Conservation (phyloP, 1,284 basidiomycete species). For the Cryptococcus sp. region DNA sequence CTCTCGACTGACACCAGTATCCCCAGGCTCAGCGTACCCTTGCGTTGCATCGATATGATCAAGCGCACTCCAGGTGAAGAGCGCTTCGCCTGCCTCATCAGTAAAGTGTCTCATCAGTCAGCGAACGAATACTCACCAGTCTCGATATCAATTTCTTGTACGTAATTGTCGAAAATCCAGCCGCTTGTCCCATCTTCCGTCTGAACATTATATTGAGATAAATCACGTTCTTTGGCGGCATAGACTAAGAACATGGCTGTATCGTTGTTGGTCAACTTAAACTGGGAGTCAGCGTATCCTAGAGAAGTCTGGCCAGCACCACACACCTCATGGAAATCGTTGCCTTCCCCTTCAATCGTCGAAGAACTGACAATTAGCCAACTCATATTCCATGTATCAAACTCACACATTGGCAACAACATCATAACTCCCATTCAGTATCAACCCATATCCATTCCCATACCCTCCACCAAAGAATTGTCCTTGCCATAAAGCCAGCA, state of each 20-base stretch:
- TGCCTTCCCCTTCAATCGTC: constrained; percentile 9
- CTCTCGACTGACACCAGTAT: constrained; percentile 12
- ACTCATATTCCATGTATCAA: constrained; percentile 2
- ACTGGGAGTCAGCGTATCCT: constrained; percentile 11
- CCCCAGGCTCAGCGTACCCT: constrained; percentile 21
- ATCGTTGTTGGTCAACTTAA: constrained; percentile 31
- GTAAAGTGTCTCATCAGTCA: not conserved
- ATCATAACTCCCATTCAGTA: constrained; percentile 28
- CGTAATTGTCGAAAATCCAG: constrained; percentile 25
- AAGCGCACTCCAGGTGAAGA: constrained; percentile 35
- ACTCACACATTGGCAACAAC: constrained; percentile 25
- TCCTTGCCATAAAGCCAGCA: constrained; percentile 32
- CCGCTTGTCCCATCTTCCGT: constrained; percentile 17
- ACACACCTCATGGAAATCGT: constrained; percentile 27
- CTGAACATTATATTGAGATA: constrained; percentile 15
- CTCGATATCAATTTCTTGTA: constrained; percentile 40
- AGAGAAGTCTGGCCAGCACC: not conserved
- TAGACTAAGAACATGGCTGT: constrained; percentile 38
- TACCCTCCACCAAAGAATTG: constrained; percentile 22
- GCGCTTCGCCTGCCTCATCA: constrained; percentile 7
- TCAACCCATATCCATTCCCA: constrained; percentile 18
- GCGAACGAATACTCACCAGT: constrained; percentile 14
- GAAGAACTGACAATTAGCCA: constrained; percentile 3
- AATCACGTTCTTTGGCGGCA: constrained; percentile 17
- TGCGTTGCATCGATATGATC: constrained; percentile 26